These are phyloP conservation scores for Rhodofomes roseus DNA, from an alignment of 1,284 basidiomycete genomes.

Conservation along the genomic window DNA sequence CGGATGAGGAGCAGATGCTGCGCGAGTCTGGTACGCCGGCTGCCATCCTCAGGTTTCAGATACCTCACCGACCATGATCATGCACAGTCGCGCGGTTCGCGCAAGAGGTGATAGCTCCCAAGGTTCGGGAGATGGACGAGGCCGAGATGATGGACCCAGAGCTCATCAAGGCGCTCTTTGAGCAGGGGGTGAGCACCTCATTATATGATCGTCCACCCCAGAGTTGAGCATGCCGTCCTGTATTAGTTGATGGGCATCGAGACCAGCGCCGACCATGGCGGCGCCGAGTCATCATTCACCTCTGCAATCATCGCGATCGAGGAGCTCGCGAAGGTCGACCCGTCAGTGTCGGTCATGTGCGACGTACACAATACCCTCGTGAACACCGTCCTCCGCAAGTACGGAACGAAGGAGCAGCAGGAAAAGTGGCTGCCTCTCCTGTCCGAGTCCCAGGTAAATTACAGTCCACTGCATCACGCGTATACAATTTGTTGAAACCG, in stretches of 20 bases:
- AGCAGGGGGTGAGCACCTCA: slow-evolving; percentile 77
- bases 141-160: slow-evolving; percentile 91
- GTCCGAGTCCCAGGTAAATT: slow-evolving; percentile 67
- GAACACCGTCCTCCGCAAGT: slow-evolving; percentile 90
- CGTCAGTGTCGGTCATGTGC: slow-evolving; percentile 93
- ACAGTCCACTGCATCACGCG: not conserved
- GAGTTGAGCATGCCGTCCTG: not conserved
- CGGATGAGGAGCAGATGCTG: slow-evolving; percentile 90
- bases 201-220: not conserved
- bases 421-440: slow-evolving; percentile 89
- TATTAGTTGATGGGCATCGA: slow-evolving; percentile 99
- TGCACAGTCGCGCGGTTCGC: slow-evolving; percentile 81
- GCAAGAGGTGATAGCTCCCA: slow-evolving; percentile 84
- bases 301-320: slow-evolving; percentile 97
- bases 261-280: slow-evolving; percentile 80
- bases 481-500: not conserved
- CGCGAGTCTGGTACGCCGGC: slow-evolving; percentile 71
- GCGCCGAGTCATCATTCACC: slow-evolving; percentile 90
- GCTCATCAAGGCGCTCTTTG: slow-evolving; percentile 89
- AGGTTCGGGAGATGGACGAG: slow-evolving; percentile 97
- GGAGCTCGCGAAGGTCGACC: slow-evolving; percentile 94
- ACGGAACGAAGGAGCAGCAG: slow-evolving; percentile 83
- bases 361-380: slow-evolving; percentile 99
- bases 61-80: not conserved
- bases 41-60: too few relatives aligned